Conservation (phyloP, 768 basidiomycete species). For the Termitomyces sp. region DNA sequence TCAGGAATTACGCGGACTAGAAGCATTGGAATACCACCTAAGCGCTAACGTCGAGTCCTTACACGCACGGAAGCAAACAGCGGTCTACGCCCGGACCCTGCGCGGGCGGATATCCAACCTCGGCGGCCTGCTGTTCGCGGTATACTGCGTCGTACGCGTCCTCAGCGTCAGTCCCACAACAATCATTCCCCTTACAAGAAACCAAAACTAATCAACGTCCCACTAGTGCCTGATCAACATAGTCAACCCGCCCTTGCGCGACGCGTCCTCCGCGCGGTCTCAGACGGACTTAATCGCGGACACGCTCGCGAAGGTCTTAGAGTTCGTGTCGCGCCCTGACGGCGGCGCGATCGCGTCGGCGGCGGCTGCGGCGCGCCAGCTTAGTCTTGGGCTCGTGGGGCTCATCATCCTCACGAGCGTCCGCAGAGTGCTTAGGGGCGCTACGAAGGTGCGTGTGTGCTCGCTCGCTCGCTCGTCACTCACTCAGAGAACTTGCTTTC, state of each 20-base stretch:
- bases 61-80: constrained; percentile 41
- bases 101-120: constrained; percentile 44
- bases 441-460: constrained; percentile 47
- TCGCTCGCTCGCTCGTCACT: too few relatives aligned
- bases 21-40: constrained; percentile 69
- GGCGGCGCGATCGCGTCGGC: constrained; percentile 32
- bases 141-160: constrained; percentile 62
- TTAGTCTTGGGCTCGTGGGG: constrained; percentile 68
- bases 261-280: constrained; percentile 23
- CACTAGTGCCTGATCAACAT: constrained; percentile 46
- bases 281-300: constrained; percentile 26
- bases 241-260: constrained; percentile 29
- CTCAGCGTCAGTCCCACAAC: constrained; percentile 44
- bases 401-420: constrained; percentile 72
- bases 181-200: not conserved
- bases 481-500: too few relatives aligned
- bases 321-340: constrained; percentile 19
- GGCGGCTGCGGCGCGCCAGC: constrained; percentile 38
- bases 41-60: constrained; percentile 45
- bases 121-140: constrained; percentile 49
- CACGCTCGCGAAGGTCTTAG: constrained; percentile 31
- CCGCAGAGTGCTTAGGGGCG: constrained; percentile 61
- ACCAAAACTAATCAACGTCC: not conserved
- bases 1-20: constrained; percentile 59
- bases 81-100: constrained; percentile 47